Evolutionary conservation across 495 filamentous ascomycete species (phyloP), one percentile per base, ranked within the genome.

Genomic region (Trichoderma parareesei): DNA sequence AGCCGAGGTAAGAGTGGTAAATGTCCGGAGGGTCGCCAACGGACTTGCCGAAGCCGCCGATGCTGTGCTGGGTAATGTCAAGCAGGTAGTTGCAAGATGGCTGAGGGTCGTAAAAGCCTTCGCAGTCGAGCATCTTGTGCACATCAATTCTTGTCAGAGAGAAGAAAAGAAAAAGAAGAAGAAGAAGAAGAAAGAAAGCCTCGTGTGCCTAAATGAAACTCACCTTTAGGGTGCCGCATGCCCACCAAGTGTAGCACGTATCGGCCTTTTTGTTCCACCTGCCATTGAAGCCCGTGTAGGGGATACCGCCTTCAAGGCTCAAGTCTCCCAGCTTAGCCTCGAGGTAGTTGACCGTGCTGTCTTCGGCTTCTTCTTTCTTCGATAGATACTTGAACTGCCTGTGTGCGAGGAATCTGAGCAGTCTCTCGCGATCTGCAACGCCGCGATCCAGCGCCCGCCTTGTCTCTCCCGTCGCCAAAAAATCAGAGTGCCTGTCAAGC

Each of bases 161-260:
- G 27, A 27, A 2, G 27, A 27, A 27, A 27, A 2, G 2, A 27
- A 27, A 27, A 27, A 27, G 27, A 27, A 27, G 27, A 27, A 27
- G 27, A 27, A 27, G 27, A 27, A 27, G 2, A 27, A 27, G 27
- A 27, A 27, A 27, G 27, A 27, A 27, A 0, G 2, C 27, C 27
- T 27, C 27, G 27, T 27, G 27, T 27, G 27, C 27, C 27, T 27
- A 27, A 27, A 37, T 13, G 9, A 57, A 20, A 60, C 64, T 18
- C 57, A 65, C 64, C 60, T 78, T 77, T 7, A 98, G 74, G 6
- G 90, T 85, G 11, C 84, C 92, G 38, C 81, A 81, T 2, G 89
- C 89, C 94, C 94, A 98, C 79, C 92, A 98, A 6, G 84, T 86
- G 74, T 98, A 98, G 75, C 94, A 98, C 2, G 93, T 98, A 76